A percentile compares a stretch with the other conserved stretches of the same genome.
Evolutionary conservation across 2,329 filamentous ascomycete genomes (phyloP).

Genomic region (Penicillium sp.): DNA sequence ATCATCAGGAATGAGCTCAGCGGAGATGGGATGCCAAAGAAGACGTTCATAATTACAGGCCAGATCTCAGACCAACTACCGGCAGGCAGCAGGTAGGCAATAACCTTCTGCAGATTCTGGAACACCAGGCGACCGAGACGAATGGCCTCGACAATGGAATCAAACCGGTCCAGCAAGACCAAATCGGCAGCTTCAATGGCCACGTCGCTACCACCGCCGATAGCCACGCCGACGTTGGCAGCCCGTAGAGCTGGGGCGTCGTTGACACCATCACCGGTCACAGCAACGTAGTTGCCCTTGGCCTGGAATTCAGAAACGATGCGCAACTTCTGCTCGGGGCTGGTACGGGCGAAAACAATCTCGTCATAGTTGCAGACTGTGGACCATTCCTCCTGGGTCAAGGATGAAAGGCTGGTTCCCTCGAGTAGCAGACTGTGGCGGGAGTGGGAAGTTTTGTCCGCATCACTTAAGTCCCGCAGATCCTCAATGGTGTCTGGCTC

Average conservation of each 20-base stretch:
- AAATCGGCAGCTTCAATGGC: conserved; percentile 45
- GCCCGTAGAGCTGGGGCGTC: conserved; percentile 37
- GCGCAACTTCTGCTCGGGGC: conserved; percentile 46
- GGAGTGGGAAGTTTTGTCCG: conserved; percentile 24
- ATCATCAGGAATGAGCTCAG: conserved; percentile 60
- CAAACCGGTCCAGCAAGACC: conserved; percentile 39
- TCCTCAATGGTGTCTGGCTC: conserved; percentile 59
- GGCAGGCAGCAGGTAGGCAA: conserved; percentile 51
- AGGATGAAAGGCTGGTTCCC: conserved; percentile 64
- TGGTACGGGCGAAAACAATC: conserved; percentile 48
- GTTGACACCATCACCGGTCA: conserved; percentile 42
- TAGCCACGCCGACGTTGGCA: conserved; percentile 37
- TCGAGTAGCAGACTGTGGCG: conserved; percentile 63
- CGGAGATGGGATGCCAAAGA: conserved; percentile 56
- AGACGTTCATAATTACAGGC: conserved; percentile 59
- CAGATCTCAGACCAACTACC: conserved; percentile 60
- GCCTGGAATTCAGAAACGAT: conserved; percentile 45
- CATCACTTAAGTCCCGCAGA: conserved; percentile 42
- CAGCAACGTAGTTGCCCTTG: conserved; percentile 44
- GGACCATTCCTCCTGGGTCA: conserved; percentile 70
- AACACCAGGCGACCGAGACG: conserved; percentile 37
- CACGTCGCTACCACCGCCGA: conserved; percentile 43
- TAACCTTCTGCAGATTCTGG: conserved; percentile 41
- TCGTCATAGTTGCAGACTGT: conserved; percentile 59
- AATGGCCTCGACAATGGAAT: conserved; percentile 37